These are phyloP conservation scores for Auricularia sp. DNA, from an alignment of 768 basidiomycete species.

Conservation along the genomic window DNA sequence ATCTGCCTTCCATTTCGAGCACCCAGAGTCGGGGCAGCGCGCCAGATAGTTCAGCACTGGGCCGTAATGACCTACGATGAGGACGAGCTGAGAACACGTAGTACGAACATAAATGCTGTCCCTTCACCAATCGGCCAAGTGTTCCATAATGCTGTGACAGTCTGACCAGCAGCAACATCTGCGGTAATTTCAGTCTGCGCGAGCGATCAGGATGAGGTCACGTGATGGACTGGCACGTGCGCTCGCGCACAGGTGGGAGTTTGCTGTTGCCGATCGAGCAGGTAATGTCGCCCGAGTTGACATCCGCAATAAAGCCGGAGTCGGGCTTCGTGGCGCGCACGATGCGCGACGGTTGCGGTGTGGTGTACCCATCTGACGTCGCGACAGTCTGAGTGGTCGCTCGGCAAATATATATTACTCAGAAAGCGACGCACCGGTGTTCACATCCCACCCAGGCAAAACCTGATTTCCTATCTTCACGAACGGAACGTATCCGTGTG, in stretches of 20 bases:
- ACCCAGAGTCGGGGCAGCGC: slow-evolving; percentile 8
- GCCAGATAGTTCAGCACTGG: slow-evolving; percentile 3
- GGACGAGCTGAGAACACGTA: no score
- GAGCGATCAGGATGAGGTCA: not conserved
- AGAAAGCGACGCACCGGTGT: not conserved
- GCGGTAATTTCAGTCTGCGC: slow-evolving; percentile 1
- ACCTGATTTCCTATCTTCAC: slow-evolving; percentile 5
- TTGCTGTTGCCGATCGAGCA: slow-evolving; percentile 8
- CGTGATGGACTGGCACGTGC: not conserved
- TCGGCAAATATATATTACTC: no score
- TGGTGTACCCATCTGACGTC: not conserved
- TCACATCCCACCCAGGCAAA: slow-evolving; percentile 7
- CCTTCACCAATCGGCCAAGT: slow-evolving; percentile 3
- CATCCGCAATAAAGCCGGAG: not conserved
- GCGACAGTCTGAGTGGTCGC: no score
- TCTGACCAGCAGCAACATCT: slow-evolving; percentile 4
- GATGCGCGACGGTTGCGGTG: slow-evolving; percentile 1
- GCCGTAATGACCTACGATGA: not conserved
- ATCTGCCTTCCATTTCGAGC: slow-evolving; percentile 6
- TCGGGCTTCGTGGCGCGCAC: slow-evolving; percentile 4
- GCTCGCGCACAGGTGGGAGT: slow-evolving; percentile 1
- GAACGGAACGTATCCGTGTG: slow-evolving; percentile 3
- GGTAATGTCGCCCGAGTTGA: slow-evolving; percentile 5
- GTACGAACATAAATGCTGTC: not conserved
- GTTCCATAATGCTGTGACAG: slow-evolving; percentile 5